These are phyloP conservation scores for Populus hybrid DNA, from an alignment of 441 rosid genomes.

Conservation along the genomic window DNA sequence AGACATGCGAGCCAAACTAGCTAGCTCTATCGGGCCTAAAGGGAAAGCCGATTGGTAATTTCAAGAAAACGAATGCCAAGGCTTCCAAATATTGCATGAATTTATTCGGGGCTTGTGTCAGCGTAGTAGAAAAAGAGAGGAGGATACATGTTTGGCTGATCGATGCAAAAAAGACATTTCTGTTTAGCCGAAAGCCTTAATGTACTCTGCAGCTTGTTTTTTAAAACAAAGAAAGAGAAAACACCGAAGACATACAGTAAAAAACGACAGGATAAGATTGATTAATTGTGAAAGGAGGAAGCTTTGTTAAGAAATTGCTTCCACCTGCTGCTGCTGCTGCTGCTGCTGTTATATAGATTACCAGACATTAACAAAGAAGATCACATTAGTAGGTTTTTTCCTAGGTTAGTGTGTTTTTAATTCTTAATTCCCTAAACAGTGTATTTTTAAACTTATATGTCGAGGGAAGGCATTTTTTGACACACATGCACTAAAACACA, in stretches of 20 bases:
- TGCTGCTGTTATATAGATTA: too few species aligned
- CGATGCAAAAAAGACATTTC: not conserved
- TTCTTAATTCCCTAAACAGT: too few species aligned
- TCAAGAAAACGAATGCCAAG: not conserved
- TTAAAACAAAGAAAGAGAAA: not conserved
- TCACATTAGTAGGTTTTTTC: not conserved
- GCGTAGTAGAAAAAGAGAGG: not conserved
- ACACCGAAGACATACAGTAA: too few species aligned
- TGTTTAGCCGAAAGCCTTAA: not conserved
- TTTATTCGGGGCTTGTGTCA: not conserved
- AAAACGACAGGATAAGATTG: too few species aligned
- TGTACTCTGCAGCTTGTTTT: not conserved
- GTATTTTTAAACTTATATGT: too few species aligned
- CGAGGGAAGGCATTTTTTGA: too few species aligned
- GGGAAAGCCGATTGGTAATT: too few species aligned
- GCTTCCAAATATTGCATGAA: not conserved
- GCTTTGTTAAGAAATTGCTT: too few species aligned
- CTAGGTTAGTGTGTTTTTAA: too few species aligned
- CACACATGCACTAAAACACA: too few species aligned
- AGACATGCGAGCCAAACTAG: not conserved
- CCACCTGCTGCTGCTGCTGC: too few species aligned
- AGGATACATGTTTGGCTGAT: not conserved
- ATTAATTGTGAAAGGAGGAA: too few species aligned
- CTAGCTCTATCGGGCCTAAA: not conserved
- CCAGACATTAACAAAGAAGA: not conserved